Base-by-base conservation (phyloP, 148 eudicot genomes). In the Spergularia bocconei region DNA sequence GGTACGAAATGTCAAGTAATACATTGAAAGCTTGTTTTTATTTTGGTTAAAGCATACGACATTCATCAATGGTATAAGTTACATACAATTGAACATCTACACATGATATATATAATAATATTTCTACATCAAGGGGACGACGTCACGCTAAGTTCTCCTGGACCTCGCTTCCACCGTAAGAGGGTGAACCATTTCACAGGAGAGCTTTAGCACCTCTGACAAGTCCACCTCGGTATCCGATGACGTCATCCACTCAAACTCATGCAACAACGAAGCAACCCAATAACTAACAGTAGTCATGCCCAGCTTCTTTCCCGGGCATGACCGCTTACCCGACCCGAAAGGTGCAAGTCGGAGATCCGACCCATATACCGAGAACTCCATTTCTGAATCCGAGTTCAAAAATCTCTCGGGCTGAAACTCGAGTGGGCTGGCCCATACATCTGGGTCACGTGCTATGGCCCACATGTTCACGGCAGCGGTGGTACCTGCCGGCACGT, bases 391-490 rank as follows among this genome's bases (percentile, higher is more conserved):
- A 13, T 69, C 51, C 2, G 72, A 33, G 9, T 54, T 44, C 65
- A 81, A 2, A 74, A 91, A 91, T 62, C 97, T 83, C 4, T 91
- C 85, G 0, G 97, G 97, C 21, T 69, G 23, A 51, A 87, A 91
- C 0, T 63, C 44, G 2, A 72, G 63, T 23, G 97, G 97, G 70
- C 77, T 80, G 13, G 77, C 59, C 97, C 97, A 91, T 2, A 86
- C 67, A 4, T 85, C 29, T 2, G 87, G 81, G 63, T 91, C 97
- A 23, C 87, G 74, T 9, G 85, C 77, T 36, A 91, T 91, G 76
- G 97, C 93, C 93, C 97, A 89, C 89, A 91, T 91, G 84, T 91
- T 89, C 0, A 91, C 97, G 70, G 84, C 81, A 2, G 97, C 93
- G 0, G 97, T 91, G 69, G 93, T 89, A 38, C 93, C 97, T 0